phyloP scores from a whole-genome alignment of 208 protist genomes.

The Acanthamoeba culbertsoni region DNA sequence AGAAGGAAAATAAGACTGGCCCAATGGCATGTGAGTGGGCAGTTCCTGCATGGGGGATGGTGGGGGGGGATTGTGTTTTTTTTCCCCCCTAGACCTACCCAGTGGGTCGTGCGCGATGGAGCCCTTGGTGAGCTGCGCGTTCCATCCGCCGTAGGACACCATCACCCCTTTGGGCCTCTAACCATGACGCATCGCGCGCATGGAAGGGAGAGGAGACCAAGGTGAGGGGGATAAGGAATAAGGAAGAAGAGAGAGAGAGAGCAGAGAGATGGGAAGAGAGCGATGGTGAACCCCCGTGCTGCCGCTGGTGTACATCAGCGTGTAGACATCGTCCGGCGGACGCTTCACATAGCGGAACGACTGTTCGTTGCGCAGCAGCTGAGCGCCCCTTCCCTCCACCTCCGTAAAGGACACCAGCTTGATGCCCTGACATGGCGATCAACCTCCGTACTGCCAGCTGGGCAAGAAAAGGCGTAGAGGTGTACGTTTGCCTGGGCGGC shows the following conservation, averaged over 20 bases:
- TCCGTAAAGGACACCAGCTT: not conserved
- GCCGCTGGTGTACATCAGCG: conserved; percentile 45
- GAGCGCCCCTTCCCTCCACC: not conserved
- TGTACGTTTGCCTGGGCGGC: not conserved
- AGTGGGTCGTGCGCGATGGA: not conserved
- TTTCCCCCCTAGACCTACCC: too few relatives aligned
- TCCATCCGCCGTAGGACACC: not conserved
- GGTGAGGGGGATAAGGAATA: too few relatives aligned
- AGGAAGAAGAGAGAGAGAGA: not conserved
- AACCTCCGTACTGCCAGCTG: not conserved
- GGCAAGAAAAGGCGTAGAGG: not conserved
- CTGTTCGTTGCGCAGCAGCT: not conserved
- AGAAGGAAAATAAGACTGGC: conserved; percentile 78
- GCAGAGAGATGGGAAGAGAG: not conserved
- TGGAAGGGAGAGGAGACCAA: too few relatives aligned
- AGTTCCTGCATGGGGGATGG: too few relatives aligned
- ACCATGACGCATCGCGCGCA: not conserved
- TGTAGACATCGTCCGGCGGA: not conserved
- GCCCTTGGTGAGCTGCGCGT: not conserved
- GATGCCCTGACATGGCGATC: not conserved
- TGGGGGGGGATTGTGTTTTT: too few relatives aligned
- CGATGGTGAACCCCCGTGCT: not conserved
- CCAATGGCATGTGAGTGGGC: too few relatives aligned
- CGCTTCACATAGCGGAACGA: not conserved
- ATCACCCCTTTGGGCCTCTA: conserved; percentile 32